phyloP scores from a whole-genome alignment of 305 asterid species.

The Fraxinus ornus region DNA sequence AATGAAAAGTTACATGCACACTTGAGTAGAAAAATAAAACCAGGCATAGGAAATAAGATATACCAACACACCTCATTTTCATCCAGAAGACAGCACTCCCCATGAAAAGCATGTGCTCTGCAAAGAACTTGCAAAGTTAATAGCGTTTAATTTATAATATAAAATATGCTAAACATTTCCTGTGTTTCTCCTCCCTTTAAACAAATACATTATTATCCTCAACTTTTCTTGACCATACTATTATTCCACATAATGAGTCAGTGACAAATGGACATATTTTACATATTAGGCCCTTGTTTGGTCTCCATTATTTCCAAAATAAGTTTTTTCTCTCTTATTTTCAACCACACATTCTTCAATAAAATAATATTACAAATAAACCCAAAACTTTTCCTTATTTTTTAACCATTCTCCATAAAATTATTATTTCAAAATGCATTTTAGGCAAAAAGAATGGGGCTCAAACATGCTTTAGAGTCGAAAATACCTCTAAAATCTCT shows the following conservation, averaged over 20 bases:
- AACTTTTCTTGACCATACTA: background rate
- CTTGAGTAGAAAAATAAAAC: background rate
- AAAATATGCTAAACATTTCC: background rate
- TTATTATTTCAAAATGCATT: too few species aligned
- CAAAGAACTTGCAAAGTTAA: constrained; percentile 34
- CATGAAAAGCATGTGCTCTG: constrained; percentile 99
- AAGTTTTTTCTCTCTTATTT: too few species aligned
- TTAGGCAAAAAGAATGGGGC: too few species aligned
- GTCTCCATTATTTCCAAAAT: too few species aligned
- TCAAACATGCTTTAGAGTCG: background rate
- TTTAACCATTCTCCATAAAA: too few species aligned
- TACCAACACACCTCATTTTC: constrained; percentile 78
- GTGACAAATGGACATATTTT: background rate
- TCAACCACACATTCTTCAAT: too few species aligned
- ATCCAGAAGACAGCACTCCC: constrained; percentile 87
- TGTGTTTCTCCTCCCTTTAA: background rate
- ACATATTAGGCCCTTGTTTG: background rate
- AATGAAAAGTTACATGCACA: constrained; percentile 9
- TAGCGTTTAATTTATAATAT: constrained; percentile 13
- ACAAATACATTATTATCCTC: background rate
- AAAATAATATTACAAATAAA: too few species aligned
- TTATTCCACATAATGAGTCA: background rate
- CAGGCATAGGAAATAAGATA: constrained; percentile 7
- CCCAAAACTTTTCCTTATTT: too few species aligned
- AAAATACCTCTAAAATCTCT: background rate